Evolutionary conservation across 805 yeast genomes (phyloP), one percentile per base, ranked within the genome.

Genomic region (Maudiozyma bulderi): DNA sequence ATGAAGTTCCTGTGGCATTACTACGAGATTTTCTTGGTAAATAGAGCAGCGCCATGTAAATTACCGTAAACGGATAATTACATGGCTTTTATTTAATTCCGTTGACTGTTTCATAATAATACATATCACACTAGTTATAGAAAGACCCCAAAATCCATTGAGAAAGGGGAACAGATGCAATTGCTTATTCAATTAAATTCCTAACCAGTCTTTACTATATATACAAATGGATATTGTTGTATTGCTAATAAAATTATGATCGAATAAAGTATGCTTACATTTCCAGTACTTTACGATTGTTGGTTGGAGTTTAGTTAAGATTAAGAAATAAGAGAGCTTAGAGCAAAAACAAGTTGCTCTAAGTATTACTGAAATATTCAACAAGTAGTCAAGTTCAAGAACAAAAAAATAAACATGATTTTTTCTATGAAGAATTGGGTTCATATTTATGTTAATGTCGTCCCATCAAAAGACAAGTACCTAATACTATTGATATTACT

Each of bases 401-500:
- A 11, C 3, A 35, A 5, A 35, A 35, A n/a, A 35, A 13, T 11
- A 8, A 35, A 35, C 14, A 35, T 35, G 38, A 8, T 8, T 8
- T 35, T 35, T 13, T 15, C 38, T 13, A 35, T 34, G 7, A 33
- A 43, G 10, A 10, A n/a, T 1, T 30, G 39, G n/a, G 33, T 11
- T 30, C 48, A 58, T 40, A 54, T 64, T n/a, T 65, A 58, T 49
- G 53, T 47, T 50, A 54, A 60, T 50, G 50, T 60, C 5, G 44
- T 50, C 13, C 31, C 52, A 1, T 39, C 49, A 9, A 54, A 54
- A 11, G 73, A 71, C 49, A 45, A 51, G 5, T 40, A 52, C 2
- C 29, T 67, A 0, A 33, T 69, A 7, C 1, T 50, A 3, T n/a
- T 66, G 8, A 74, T 72, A 1, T 20, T 59, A 0, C 2, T 70